Evolutionary conservation across 1,284 basidiomycete species (phyloP), one percentile per base, ranked within the genome.

Genomic region (Salmacisia buchloeana): DNA sequence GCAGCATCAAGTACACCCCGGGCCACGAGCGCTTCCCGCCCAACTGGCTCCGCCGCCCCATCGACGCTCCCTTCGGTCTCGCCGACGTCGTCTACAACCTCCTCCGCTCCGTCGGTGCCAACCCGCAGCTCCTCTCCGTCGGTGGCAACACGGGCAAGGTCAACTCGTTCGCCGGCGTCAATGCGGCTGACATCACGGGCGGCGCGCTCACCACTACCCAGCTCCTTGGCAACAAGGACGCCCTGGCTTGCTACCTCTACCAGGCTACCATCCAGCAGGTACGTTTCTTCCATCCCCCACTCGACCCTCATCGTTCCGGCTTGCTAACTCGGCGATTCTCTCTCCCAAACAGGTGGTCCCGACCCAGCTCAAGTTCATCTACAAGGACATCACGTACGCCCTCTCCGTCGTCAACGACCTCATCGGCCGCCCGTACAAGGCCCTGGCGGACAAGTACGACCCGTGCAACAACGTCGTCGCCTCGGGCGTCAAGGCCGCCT

Each of bases 141-240:
- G 71, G 71, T 43, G 71, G 71, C 31, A 73, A 73, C 62, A 58
- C 69, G 3, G 71, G 71, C 27, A 63, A 66, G 38, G 71, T 73
- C 61, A 73, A 73, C 66, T 63, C 63, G 10, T 73, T 73, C 57
- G 63, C 70, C 18, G 71, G 71, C 15, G 59, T 73, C 33, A 61
- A 73, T 29, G 70, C 59, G 39, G 68, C 66, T 3, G 63, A 73
- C 62, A 60, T 73, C 31, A 70, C 68, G 39, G 69, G 68, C 35
- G 71, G 71, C 21, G 6, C 64, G 12, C 62, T 65, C 66, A 67
- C 70, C 57, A 15, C 60, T 15, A 59, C 52, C 2, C 59, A 43
- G 4, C 63, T 72, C 15, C 35, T 66, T 15, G 58, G 60, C 21
- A 63, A 73, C 46, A 66, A 68, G 2, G 61, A 66, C 56, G 69